phyloP scores from a whole-genome alignment of 2,329 filamentous ascomycete species.

The Pyricularia sp. region DNA sequence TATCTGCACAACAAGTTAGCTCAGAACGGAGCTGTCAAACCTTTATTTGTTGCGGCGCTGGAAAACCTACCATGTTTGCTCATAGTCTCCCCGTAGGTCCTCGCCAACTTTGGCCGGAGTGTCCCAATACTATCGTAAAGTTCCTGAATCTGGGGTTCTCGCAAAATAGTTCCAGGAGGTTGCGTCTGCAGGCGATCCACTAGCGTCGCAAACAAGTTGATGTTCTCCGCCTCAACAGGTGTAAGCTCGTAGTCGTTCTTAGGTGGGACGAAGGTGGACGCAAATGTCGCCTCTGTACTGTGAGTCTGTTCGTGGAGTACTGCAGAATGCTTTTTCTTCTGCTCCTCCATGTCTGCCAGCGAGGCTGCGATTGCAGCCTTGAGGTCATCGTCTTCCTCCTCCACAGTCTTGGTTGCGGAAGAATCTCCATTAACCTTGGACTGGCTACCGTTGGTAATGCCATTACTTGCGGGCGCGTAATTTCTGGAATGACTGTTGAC shows the following conservation, averaged over 20 bases:
- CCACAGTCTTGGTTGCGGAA: constrained; percentile 23
- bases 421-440: constrained; percentile 26
- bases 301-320: constrained; percentile 72
- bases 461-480: constrained; percentile 35
- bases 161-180: constrained; percentile 87
- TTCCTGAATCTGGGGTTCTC: constrained; percentile 96
- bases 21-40: too few species aligned
- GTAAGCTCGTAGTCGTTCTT: constrained; percentile 95
- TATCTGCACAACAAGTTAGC: constrained; percentile 49
- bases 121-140: constrained; percentile 96
- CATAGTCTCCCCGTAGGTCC: constrained; percentile 98
- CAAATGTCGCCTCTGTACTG: constrained; percentile 34
- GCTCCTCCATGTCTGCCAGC: constrained; percentile 92
- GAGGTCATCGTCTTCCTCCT: constrained; percentile 83
- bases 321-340: constrained; percentile 84
- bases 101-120: constrained; percentile 82
- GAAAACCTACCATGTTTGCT: constrained; percentile 82
- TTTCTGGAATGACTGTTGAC: constrained; percentile 66
- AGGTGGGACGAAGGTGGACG: constrained; percentile 48
- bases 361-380: constrained; percentile 95
- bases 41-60: not conserved
- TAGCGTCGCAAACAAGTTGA: constrained; percentile 88
- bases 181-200: constrained; percentile 94
- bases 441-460: not conserved
- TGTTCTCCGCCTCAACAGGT: constrained; percentile 91